A percentile compares a stretch with the other conserved stretches of the same genome.
Conservation (phyloP, 306 rosid genomes). For the Oemleria cerasiformis region DNA sequence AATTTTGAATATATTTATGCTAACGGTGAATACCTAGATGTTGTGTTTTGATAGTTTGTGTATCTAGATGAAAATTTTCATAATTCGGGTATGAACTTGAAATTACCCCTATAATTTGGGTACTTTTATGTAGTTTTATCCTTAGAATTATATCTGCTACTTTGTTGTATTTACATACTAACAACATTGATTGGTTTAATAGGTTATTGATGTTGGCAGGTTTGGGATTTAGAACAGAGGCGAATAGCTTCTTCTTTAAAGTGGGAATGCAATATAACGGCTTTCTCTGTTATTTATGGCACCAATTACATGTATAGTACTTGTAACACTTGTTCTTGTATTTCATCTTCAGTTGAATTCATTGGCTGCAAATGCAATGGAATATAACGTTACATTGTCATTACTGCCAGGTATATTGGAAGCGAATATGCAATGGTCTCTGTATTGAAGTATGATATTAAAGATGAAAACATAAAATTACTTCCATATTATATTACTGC, state of each 20-base stretch:
- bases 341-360: conserved; percentile 21
- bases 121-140: too few relatives aligned
- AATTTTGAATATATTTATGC: too few relatives aligned
- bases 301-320: conserved; percentile 72
- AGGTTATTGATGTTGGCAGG: conserved; percentile 60
- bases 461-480: conserved; percentile 47
- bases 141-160: background rate
- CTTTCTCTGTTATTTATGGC: conserved; percentile 80
- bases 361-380: conserved; percentile 7
- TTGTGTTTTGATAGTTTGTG: too few relatives aligned
- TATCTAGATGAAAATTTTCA: too few relatives aligned
- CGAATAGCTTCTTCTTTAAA: conserved; percentile 59
- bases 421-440: conserved; percentile 74
- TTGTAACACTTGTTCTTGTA: conserved; percentile 29
- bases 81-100: too few relatives aligned
- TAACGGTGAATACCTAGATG: too few relatives aligned
- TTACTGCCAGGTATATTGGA: conserved; percentile 72
- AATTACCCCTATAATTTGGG: conserved; percentile 5
- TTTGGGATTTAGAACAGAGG: conserved; percentile 87
- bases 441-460: conserved; percentile 53
- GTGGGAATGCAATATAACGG: conserved; percentile 89
- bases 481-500: conserved; percentile 76
- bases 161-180: conserved; percentile 4
- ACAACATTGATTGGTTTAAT: conserved; percentile 29
- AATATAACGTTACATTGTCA: conserved; percentile 26